phyloP scores from a whole-genome alignment of 225 moss, liverwort and hornwort genomes.

The Marchantia paleacea region DNA sequence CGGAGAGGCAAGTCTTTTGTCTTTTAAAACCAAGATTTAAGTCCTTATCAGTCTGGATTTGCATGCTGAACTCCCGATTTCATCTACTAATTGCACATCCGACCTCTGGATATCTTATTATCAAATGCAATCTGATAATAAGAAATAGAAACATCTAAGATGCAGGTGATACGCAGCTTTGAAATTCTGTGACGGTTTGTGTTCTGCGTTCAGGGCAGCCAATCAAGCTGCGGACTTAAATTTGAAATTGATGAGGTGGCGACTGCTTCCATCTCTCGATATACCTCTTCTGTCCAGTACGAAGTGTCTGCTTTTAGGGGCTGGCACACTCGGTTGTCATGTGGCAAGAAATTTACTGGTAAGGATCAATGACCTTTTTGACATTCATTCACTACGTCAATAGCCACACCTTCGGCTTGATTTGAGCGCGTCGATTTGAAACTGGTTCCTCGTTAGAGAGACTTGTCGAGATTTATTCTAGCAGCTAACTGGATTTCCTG shows the following conservation, averaged over 20 bases:
- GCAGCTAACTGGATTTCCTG: neutral
- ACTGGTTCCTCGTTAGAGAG: neutral
- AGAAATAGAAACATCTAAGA: neutral
- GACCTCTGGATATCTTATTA: neutral
- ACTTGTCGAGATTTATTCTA: neutral
- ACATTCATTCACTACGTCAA: neutral
- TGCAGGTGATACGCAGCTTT: neutral
- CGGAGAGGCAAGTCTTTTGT: constrained; percentile 45
- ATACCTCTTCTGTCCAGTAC: constrained; percentile 70
- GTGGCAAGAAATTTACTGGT: constrained; percentile 94
- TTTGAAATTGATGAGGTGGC: constrained; percentile 96
- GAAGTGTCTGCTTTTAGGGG: constrained; percentile 87
- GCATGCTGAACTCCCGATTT: neutral
- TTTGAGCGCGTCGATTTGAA: too few relatives aligned
- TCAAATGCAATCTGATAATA: neutral
- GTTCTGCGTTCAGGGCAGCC: constrained; percentile 61
- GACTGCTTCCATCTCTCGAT: constrained; percentile 87
- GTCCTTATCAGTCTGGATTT: neutral
- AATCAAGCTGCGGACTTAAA: constrained; percentile 93
- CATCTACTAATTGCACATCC: neutral
- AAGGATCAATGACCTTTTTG: constrained; percentile 18
- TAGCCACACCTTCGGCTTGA: neutral
- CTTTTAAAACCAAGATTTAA: neutral
- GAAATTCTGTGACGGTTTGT: neutral
- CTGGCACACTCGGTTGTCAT: constrained; percentile 96